Evolutionary conservation across 2,329 filamentous ascomycete species (phyloP).

Genomic region (Aspergillaceae sp.): DNA sequence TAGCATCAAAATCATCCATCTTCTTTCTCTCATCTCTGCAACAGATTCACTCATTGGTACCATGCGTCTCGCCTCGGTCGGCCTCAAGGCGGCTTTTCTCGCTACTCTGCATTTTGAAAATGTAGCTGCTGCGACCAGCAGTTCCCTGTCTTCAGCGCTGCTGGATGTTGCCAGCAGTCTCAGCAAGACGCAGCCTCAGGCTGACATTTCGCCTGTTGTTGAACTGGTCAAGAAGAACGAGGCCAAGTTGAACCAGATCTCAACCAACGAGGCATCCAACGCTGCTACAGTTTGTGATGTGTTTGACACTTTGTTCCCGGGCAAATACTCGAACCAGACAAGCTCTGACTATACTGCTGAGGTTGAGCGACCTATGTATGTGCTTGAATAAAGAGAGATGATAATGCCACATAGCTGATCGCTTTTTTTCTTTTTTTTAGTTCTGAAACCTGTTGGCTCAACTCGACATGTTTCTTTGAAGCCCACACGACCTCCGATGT

Average conservation of each 20-base stretch:
- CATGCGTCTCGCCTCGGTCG: not conserved
- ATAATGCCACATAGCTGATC: not conserved
- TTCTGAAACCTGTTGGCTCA: not conserved
- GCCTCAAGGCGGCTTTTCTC: not conserved
- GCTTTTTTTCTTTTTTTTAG: not conserved
- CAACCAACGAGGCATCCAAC: not conserved
- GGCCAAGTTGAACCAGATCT: not conserved
- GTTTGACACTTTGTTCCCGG: not conserved
- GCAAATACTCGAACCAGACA: not conserved
- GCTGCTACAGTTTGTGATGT: not conserved
- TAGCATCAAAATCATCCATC: not conserved
- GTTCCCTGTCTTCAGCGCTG: not conserved
- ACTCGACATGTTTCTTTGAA: not conserved
- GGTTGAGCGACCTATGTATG: not conserved
- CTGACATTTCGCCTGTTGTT: not conserved
- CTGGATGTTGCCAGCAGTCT: not conserved
- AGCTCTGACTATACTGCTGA: not conserved
- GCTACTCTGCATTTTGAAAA: not conserved
- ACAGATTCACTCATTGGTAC: not conserved
- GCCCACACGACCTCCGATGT: not conserved
- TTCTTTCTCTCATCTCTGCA: not conserved
- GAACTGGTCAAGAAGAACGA: not conserved
- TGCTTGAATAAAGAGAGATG: not conserved
- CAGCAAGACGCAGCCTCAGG: not conserved
- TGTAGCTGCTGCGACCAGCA: not conserved